A percentile compares a stretch with the other conserved stretches of the same genome.
Evolutionary conservation across 2,329 filamentous ascomycete species (phyloP).

Genomic region (Fusarium sp.): DNA sequence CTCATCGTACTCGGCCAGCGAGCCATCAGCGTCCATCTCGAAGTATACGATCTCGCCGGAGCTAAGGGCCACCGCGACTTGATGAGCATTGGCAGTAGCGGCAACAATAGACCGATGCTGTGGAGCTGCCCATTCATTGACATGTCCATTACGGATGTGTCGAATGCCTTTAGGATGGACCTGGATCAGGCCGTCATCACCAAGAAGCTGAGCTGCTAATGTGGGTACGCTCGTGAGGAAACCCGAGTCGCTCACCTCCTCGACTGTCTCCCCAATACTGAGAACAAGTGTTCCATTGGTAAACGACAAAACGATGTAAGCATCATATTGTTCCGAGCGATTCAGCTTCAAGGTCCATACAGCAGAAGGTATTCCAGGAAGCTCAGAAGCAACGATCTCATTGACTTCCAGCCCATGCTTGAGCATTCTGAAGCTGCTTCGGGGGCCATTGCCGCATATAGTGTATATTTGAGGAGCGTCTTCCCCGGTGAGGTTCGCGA

Average conservation of each 20-base stretch:
- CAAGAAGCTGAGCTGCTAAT: slow-evolving; percentile 91
- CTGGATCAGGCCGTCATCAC: slow-evolving; percentile 91
- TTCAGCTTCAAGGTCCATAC: slow-evolving; percentile 96
- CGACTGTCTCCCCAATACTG: slow-evolving; percentile 95
- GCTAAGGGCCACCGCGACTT: slow-evolving; percentile 93
- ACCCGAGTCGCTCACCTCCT: slow-evolving; percentile 93
- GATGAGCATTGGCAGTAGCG: slow-evolving; percentile 90
- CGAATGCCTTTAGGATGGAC: slow-evolving; percentile 97
- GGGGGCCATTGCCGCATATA: slow-evolving; percentile 86
- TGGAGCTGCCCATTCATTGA: slow-evolving; percentile 94
- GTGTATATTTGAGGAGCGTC: slow-evolving; percentile 98
- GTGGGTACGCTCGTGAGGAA: slow-evolving; percentile 92
- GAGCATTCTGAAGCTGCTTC: slow-evolving; percentile 90
- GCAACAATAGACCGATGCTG: slow-evolving; percentile 96
- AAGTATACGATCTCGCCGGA: slow-evolving; percentile 98
- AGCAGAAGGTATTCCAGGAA: slow-evolving; percentile 87
- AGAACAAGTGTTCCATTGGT: slow-evolving; percentile 90
- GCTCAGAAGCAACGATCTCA: slow-evolving; percentile 93
- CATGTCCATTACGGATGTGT: slow-evolving; percentile 81
- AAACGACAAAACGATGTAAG: slow-evolving; percentile 95
- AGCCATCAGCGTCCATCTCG: slow-evolving; percentile 93
- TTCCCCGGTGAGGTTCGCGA: slow-evolving; percentile 89
- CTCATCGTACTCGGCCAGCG: slow-evolving; percentile 92
- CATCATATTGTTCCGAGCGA: slow-evolving; percentile 85
- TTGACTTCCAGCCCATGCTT: slow-evolving; percentile 94